Conservation (phyloP, 176 grass and related monocot genomes). For the Puccinellia tenuiflora region DNA sequence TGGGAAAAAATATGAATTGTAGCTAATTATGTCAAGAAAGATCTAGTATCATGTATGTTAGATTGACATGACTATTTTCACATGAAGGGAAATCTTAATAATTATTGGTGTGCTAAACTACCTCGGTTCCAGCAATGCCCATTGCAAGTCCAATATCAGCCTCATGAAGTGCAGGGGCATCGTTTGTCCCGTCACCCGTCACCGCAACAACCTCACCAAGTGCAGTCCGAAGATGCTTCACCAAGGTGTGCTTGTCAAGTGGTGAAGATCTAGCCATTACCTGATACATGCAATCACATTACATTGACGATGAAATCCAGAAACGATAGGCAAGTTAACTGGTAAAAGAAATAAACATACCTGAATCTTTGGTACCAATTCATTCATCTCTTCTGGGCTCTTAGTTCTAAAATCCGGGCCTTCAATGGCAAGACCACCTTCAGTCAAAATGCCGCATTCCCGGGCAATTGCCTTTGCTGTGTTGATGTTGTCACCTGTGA, state of each 20-base stretch:
- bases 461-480: conserved; percentile 93
- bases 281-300: conserved; percentile 36
- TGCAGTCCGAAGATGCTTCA: conserved; percentile 74
- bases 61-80: neutral
- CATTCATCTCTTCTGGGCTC: conserved; percentile 52
- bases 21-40: neutral
- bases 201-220: conserved; percentile 86
- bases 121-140: conserved; percentile 96
- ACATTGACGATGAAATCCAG: neutral
- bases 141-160: conserved; percentile 95
- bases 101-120: conserved; percentile 19
- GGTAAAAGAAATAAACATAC: conserved; percentile 26
- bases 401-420: conserved; percentile 79
- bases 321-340: neutral
- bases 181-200: conserved; percentile 95
- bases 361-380: conserved; percentile 85
- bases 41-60: neutral
- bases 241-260: conserved; percentile 89
- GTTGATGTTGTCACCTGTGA: conserved; percentile 97
- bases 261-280: conserved; percentile 97
- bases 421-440: conserved; percentile 83
- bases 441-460: conserved; percentile 93
- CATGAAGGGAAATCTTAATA: neutral
- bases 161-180: conserved; percentile 91
- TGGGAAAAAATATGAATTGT: neutral